Percentiles rank a stretch among this genome's conserved stretches.
These are phyloP conservation scores for Candida parachauliodes DNA, from an alignment of 805 yeast species.

Conservation along the genomic window DNA sequence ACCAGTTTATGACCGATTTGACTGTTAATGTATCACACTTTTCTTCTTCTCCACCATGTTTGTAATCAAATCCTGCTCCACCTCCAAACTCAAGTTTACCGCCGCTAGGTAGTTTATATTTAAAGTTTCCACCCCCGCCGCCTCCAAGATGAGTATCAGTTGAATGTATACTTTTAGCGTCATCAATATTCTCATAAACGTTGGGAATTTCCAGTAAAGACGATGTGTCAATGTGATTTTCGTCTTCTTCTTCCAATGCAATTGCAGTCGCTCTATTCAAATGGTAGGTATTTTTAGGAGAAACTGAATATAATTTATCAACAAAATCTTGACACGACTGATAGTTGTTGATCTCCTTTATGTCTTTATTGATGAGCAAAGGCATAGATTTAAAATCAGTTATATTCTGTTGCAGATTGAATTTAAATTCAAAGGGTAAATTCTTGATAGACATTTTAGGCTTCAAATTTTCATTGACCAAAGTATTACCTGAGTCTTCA, in stretches of 20 bases:
- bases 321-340: slow-evolving; percentile 23
- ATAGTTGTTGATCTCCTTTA: slow-evolving; percentile 10
- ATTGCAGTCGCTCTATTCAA: slow-evolving; percentile 24
- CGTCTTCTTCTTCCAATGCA: slow-evolving; percentile 17
- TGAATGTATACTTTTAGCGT: slow-evolving; percentile 1
- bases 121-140: slow-evolving; percentile 24
- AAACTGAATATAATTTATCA: slow-evolving; percentile 37
- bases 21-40: not conserved
- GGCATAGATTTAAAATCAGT: slow-evolving; percentile 5
- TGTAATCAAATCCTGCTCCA: slow-evolving; percentile 25
- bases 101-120: slow-evolving; percentile 20
- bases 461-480: slow-evolving; percentile 5
- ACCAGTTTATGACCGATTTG: slow-evolving; percentile 14
- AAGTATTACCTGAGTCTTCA: slow-evolving; percentile 16
- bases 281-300: slow-evolving; percentile 39
- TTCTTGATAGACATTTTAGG: slow-evolving; percentile 10
- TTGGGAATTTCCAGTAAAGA: slow-evolving; percentile 1
- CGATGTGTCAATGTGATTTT: not conserved
- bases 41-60: slow-evolving; percentile 11
- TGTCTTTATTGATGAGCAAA: not conserved
- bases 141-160: slow-evolving; percentile 19
- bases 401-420: slow-evolving; percentile 1
- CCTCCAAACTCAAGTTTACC: slow-evolving; percentile 22
- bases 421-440: slow-evolving; percentile 14
- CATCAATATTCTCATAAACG: slow-evolving; percentile 7